Evolutionary conservation across 2,329 filamentous ascomycete genomes (phyloP).

Genomic region (Leptoxyphium fumago): DNA sequence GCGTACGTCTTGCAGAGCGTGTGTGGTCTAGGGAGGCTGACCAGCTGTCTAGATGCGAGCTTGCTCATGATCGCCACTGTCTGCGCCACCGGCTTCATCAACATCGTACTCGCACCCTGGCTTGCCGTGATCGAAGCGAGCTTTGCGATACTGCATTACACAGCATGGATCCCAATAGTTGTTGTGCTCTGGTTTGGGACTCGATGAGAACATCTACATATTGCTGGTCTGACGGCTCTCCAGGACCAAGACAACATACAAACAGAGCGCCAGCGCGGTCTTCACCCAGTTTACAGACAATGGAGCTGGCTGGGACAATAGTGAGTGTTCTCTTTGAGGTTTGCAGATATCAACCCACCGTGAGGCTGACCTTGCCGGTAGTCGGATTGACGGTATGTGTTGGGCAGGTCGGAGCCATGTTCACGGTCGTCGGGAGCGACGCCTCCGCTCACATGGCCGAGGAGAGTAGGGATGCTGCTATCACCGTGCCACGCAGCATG

Average conservation of each 20-base stretch:
- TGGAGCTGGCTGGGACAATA: constrained; percentile 5
- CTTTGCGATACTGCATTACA: constrained; percentile 34
- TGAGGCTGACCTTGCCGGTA: background rate
- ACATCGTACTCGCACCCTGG: constrained; percentile 12
- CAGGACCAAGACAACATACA: background rate
- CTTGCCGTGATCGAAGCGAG: background rate
- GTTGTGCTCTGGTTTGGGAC: background rate
- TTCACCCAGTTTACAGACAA: constrained; percentile 4
- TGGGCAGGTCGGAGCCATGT: background rate
- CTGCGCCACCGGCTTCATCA: constrained; percentile 4
- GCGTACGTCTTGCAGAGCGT: constrained; percentile 26
- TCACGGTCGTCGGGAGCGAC: background rate
- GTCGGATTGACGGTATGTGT: background rate
- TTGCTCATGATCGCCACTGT: constrained; percentile 8
- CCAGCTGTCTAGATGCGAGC: constrained; percentile 28
- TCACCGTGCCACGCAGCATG: background rate
- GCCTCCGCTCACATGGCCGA: background rate
- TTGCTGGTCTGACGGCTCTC: background rate
- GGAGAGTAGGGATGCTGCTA: background rate
- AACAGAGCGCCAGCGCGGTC: background rate
- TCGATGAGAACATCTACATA: background rate
- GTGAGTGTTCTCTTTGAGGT: background rate
- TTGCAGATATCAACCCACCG: background rate
- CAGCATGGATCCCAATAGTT: constrained; percentile 30
- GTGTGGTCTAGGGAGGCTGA: constrained; percentile 32